phyloP scores from a whole-genome alignment of 495 filamentous ascomycete genomes.

The Trichoderma erinaceum region DNA sequence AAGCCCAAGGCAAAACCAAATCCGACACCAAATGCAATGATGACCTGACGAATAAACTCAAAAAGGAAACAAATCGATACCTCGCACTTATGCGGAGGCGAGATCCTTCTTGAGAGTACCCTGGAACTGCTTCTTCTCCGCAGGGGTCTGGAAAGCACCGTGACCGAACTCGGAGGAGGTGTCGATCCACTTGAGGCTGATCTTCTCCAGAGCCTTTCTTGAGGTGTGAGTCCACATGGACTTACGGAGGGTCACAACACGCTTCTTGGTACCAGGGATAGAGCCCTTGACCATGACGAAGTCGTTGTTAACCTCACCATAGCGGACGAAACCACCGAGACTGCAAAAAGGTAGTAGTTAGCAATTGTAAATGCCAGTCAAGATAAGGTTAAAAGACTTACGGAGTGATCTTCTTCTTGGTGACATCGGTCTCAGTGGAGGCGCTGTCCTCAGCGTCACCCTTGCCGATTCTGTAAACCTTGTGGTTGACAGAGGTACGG shows the following conservation, averaged over 20 bases:
- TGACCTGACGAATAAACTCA: slow-evolving; percentile 36
- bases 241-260: slow-evolving; percentile 98
- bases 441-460: slow-evolving; percentile 82
- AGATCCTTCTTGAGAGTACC: slow-evolving; percentile 99
- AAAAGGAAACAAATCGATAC: slow-evolving; percentile 30
- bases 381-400: too few species aligned
- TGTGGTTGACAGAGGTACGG: slow-evolving; percentile 99
- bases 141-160: slow-evolving; percentile 96
- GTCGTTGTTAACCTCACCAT: slow-evolving; percentile 99
- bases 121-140: slow-evolving; percentile 91
- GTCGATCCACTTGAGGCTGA: slow-evolving; percentile 99
- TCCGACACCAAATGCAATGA: slow-evolving; percentile 51
- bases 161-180: slow-evolving; percentile 99
- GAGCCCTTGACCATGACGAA: slow-evolving; percentile 98
- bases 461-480: slow-evolving; percentile 98
- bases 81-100: slow-evolving; percentile 47
- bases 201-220: slow-evolving; percentile 92
- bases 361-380: background rate
- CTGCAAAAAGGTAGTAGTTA: slow-evolving; percentile 46
- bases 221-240: slow-evolving; percentile 98
- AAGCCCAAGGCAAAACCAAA: slow-evolving; percentile 37
- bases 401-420: slow-evolving; percentile 99
- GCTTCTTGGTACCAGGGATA: slow-evolving; percentile 97
- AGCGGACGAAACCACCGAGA: slow-evolving; percentile 97
- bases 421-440: slow-evolving; percentile 89